Evolutionary conservation across 805 yeast species (phyloP).

Genomic region (Wickerhamiella dianesei): DNA sequence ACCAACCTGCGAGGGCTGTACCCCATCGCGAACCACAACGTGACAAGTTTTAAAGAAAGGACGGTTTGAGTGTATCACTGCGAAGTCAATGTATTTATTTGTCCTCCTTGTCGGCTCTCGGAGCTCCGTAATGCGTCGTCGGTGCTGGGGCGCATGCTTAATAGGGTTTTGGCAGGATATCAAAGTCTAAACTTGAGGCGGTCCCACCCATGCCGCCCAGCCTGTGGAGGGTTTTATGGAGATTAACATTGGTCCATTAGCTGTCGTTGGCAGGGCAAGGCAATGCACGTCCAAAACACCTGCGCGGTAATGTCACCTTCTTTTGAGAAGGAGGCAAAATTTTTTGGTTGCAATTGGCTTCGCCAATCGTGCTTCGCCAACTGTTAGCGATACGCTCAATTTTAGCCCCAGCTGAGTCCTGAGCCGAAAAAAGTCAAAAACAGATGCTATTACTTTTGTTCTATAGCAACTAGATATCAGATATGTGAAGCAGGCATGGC

Average conservation of each 20-base stretch:
- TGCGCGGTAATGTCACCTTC: not conserved
- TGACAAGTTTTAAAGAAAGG: not conserved
- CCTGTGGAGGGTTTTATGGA: no score
- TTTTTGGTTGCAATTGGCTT: no score
- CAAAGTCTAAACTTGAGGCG: not conserved
- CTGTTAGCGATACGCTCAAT: no score
- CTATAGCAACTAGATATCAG: not conserved
- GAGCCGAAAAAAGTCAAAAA: no score
- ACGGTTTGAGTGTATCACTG: not conserved
- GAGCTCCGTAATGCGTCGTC: not conserved
- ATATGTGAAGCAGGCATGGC: not conserved
- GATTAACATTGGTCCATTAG: no score
- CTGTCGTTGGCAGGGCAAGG: not conserved
- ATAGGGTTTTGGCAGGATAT: not conserved
- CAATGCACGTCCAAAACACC: not conserved
- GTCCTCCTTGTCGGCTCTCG: not conserved
- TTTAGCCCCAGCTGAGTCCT: no score
- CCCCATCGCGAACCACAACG: not conserved
- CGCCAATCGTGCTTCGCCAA: no score
- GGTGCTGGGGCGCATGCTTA: no score
- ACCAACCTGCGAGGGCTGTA: not conserved
- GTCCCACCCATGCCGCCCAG: no score
- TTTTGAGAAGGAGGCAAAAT: not conserved
- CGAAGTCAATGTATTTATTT: not conserved
- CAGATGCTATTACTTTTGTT: not conserved